These are phyloP conservation scores for Elymus sibiricus DNA, from an alignment of 176 grass and related monocot genomes.

Conservation along the genomic window DNA sequence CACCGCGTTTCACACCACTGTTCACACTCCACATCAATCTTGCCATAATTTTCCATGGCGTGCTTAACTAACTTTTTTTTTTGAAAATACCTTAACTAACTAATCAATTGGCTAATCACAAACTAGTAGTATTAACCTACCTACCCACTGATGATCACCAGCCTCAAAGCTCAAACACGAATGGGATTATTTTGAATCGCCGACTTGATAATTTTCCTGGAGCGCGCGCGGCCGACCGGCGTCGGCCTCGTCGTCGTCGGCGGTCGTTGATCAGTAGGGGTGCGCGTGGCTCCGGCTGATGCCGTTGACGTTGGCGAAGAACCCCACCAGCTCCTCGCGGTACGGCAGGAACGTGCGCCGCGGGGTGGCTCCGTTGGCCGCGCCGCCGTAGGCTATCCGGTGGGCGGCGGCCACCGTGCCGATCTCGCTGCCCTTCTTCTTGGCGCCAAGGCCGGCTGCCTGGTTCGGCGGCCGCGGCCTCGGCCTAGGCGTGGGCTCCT, in stretches of 20 bases:
- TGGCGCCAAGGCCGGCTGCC: not conserved
- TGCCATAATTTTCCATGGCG: not conserved
- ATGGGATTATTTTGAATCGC: not conserved
- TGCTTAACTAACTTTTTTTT: not conserved
- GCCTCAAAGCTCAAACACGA: not conserved
- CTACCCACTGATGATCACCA: not conserved
- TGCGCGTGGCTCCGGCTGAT: slow-evolving; percentile 47
- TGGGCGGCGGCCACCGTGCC: slow-evolving; percentile 30
- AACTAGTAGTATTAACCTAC: not conserved
- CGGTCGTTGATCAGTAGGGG: not conserved
- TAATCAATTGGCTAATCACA: not conserved
- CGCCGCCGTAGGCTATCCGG: slow-evolving; percentile 39
- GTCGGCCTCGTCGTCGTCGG: not conserved
- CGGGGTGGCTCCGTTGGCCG: not conserved
- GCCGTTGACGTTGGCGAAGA: slow-evolving; percentile 58
- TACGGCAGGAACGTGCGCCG: slow-evolving; percentile 83
- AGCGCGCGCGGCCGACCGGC: not conserved
- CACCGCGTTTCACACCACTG: not conserved
- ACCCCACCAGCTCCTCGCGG: slow-evolving; percentile 51
- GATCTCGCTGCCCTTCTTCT: not conserved
- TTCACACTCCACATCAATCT: not conserved
- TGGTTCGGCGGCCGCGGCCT: not conserved
- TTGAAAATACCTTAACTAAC: no score
- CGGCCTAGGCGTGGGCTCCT: not conserved
- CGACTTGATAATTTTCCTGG: not conserved